Conservation (phyloP, 1,284 basidiomycete genomes). For the Apiotrichum akiyoshidainum region DNA sequence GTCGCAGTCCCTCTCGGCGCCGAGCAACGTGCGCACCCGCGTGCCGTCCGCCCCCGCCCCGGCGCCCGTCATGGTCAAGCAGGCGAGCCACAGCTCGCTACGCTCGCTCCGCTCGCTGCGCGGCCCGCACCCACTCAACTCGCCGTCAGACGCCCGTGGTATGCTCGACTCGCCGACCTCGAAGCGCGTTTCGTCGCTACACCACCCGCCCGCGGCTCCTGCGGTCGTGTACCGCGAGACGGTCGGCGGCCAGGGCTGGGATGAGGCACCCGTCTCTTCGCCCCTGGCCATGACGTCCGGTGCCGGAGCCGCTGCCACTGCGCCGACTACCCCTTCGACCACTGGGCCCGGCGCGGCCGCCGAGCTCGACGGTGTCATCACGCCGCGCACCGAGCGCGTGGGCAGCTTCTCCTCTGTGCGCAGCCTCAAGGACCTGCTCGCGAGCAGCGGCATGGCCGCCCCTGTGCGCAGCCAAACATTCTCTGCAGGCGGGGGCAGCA, state of each 20-base stretch:
- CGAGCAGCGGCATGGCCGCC: background rate
- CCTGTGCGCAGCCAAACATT: background rate
- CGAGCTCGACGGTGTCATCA: too few relatives aligned
- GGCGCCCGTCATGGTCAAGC: conserved; percentile 3
- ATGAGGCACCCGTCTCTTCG: conserved; percentile 3
- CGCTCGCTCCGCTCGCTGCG: conserved; percentile 43
- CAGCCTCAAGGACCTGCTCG: conserved; percentile 22
- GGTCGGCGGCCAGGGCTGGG: conserved; percentile 38
- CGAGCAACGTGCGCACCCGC: too few relatives aligned
- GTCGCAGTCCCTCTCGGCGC: too few relatives aligned
- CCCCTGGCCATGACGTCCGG: background rate
- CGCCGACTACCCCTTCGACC: conserved; percentile 6
- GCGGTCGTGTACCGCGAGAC: conserved; percentile 41
- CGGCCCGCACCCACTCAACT: conserved; percentile 48
- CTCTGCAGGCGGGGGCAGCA: background rate
- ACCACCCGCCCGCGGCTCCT: conserved; percentile 43
- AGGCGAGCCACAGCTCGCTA: conserved; percentile 36
- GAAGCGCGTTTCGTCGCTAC: conserved; percentile 33
- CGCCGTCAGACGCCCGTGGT: conserved; percentile 25
- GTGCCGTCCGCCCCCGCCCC: too few relatives aligned
- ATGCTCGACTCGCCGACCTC: conserved; percentile 18
- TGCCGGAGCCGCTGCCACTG: conserved; percentile 3
- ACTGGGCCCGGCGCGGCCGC: too few relatives aligned
- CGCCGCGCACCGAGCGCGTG: conserved; percentile 10
- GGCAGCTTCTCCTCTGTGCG: conserved; percentile 28